Percentiles rank a stretch among this genome's conserved stretches.
phyloP scores from a whole-genome alignment of 116 monocot genomes.

The Cymodocea nodosa region DNA sequence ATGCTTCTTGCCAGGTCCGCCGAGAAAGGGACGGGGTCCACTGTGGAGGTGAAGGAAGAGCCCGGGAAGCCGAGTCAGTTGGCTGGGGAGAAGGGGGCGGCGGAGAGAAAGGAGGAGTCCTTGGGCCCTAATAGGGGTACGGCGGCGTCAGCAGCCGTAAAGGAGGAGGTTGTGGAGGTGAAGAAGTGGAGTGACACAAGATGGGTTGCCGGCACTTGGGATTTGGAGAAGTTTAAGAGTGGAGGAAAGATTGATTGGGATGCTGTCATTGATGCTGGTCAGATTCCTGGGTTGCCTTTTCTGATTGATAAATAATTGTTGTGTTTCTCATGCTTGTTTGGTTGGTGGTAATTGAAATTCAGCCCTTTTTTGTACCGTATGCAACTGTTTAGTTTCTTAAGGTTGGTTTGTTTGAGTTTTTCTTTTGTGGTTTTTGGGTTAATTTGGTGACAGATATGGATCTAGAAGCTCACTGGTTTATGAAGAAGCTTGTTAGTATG shows the following conservation, averaged over 20 bases:
- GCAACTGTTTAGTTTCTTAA: too few relatives aligned
- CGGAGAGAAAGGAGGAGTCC: constrained; percentile 8
- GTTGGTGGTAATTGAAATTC: too few relatives aligned
- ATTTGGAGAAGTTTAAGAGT: constrained; percentile 61
- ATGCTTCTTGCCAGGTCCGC: constrained; percentile 30
- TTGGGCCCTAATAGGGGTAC: constrained; percentile 27
- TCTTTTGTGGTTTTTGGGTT: too few relatives aligned
- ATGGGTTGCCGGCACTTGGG: constrained; percentile 85
- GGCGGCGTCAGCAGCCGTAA: constrained; percentile 1
- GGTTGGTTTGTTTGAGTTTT: too few relatives aligned
- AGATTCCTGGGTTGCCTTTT: constrained; percentile 1
- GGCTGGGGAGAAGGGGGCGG: constrained; percentile 16
- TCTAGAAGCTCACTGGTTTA: too few relatives aligned
- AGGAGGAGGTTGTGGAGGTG: constrained; percentile 8
- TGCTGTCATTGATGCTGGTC: constrained; percentile 93
- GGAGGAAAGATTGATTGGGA: constrained; percentile 74
- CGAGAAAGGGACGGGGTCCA: constrained; percentile 39
- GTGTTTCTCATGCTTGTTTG: too few relatives aligned
- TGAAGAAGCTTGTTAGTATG: too few relatives aligned
- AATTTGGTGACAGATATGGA: too few relatives aligned
- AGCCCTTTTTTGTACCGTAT: too few relatives aligned
- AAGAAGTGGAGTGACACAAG: constrained; percentile 53
- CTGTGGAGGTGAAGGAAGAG: too few relatives aligned
- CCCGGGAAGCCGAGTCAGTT: constrained; percentile 26
- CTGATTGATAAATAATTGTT: not conserved